These are phyloP conservation scores for Pythium sp. DNA, from an alignment of 352 stramenopile genomes.

Conservation along the genomic window DNA sequence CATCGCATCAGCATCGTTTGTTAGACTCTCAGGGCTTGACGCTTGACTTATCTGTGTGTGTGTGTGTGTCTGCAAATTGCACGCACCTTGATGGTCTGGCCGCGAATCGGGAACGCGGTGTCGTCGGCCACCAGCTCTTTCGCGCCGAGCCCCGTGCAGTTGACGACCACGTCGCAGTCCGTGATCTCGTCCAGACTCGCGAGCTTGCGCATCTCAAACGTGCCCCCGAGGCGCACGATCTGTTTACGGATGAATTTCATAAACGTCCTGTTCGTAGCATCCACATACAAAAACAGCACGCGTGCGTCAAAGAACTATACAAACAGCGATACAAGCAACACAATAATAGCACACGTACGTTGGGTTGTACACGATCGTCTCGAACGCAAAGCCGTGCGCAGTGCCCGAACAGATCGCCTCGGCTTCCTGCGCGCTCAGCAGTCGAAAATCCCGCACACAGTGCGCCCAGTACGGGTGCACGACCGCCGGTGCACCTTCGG, in stretches of 20 bases:
- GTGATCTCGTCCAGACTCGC: constrained; percentile 29
- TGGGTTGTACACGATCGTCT: constrained; percentile 68
- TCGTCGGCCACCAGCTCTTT: constrained; percentile 43
- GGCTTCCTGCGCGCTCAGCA: constrained; percentile 42
- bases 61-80: not conserved
- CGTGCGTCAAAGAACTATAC: not conserved
- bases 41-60: not conserved
- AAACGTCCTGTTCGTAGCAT: constrained; percentile 28
- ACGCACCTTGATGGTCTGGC: constrained; percentile 53
- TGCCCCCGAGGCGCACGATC: constrained; percentile 40
- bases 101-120: constrained; percentile 49
- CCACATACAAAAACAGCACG: not conserved
- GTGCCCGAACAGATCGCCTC: constrained; percentile 31
- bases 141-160: constrained; percentile 55
- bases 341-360: constrained; percentile 17
- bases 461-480: constrained; percentile 68
- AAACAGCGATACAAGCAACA: not conserved
- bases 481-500: constrained; percentile 28
- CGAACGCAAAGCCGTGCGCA: constrained; percentile 49
- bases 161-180: constrained; percentile 51
- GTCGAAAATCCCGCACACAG: constrained; percentile 53
- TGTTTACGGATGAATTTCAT: constrained; percentile 51
- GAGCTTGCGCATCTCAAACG: constrained; percentile 47
- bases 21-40: not conserved
- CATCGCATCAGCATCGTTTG: not conserved